Percentiles rank a stretch among this genome's conserved stretches.
phyloP scores from a whole-genome alignment of 2,329 filamentous ascomycete species.

The Clonostachys solani region DNA sequence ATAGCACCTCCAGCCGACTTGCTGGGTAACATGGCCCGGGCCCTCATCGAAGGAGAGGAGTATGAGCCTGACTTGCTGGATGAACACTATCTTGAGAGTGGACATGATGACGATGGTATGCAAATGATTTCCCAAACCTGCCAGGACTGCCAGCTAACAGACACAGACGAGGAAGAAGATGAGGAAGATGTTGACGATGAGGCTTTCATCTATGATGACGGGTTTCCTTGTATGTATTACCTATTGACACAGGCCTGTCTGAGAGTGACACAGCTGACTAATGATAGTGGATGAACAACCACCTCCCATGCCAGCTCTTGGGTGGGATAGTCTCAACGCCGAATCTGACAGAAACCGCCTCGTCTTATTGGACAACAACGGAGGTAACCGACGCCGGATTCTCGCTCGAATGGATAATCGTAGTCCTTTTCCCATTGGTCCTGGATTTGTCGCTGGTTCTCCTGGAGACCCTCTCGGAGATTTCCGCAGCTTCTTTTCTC shows the following conservation, averaged over 20 bases:
- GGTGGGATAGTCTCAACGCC: conserved; percentile 44
- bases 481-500: conserved; percentile 43
- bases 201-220: conserved; percentile 58
- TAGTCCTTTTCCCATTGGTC: conserved; percentile 52
- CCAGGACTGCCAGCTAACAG: conserved; percentile 11
- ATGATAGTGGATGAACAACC: conserved; percentile 31
- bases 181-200: conserved; percentile 68
- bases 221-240: conserved; percentile 47
- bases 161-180: conserved; percentile 54
- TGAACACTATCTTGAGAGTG: conserved; percentile 49
- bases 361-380: conserved; percentile 45
- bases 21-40: conserved; percentile 52
- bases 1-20: conserved; percentile 35
- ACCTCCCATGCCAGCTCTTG: conserved; percentile 42
- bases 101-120: conserved; percentile 51
- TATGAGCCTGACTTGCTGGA: conserved; percentile 33
- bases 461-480: conserved; percentile 35
- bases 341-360: not conserved
- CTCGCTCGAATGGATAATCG: conserved; percentile 34
- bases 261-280: not conserved
- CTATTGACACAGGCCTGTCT: too few species aligned
- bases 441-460: conserved; percentile 45
- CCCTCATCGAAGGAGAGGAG: conserved; percentile 47
- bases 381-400: conserved; percentile 22
- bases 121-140: not conserved